Evolutionary conservation across 331 rosid genomes (phyloP), one percentile per base, ranked within the genome.

Genomic region (Rosa hybrid): DNA sequence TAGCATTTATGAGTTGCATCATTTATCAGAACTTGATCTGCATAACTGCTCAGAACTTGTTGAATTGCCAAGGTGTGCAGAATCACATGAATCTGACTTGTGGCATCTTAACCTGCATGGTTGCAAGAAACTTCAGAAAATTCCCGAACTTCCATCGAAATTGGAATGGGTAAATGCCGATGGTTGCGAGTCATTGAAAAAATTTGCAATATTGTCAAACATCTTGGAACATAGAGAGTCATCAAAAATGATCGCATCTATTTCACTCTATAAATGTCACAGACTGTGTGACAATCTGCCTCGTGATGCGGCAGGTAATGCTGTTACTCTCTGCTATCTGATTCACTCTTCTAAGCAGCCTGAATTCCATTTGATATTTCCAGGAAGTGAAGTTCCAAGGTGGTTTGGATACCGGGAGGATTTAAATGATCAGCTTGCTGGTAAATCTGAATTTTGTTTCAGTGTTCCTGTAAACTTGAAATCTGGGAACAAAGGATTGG

Each of bases 341-440:
- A 14, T 67, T 38, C 48, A 14, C 23, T 67, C 49, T 12, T 34
- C 11, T 30, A 4, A 1, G 10, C n/a, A 30, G 39, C 12, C 45
- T 34, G 21, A 34, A 16, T 65, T 34, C 12, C 9, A 34, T 2
- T 2, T 65, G 6, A n/a, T 27, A 34, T 30, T 65, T 16, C 72
- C 72, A 0, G 72, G 12, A 67, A 34, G 17, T 14, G 25, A 16
- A 67, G 72, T 67, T 67, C 72, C 72, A 67, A 38, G 16, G 72
- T 67, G 49, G 49, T 67, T 67, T n/a, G 6, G 14, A 3, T 17
- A 10, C 10, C 30, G 34, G 0, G 0, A 39, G 12, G 27, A 41
- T 18, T 39, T 41, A 25, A 25, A 25, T 4, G 2, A 0, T 0
- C 1, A 68, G 0, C 7, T 8, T 0, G 2, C 1, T 65, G n/a